Percentiles rank a stretch among this genome's conserved stretches.
phyloP scores from a whole-genome alignment of 441 rosid genomes.

The Manihot esculenta region DNA sequence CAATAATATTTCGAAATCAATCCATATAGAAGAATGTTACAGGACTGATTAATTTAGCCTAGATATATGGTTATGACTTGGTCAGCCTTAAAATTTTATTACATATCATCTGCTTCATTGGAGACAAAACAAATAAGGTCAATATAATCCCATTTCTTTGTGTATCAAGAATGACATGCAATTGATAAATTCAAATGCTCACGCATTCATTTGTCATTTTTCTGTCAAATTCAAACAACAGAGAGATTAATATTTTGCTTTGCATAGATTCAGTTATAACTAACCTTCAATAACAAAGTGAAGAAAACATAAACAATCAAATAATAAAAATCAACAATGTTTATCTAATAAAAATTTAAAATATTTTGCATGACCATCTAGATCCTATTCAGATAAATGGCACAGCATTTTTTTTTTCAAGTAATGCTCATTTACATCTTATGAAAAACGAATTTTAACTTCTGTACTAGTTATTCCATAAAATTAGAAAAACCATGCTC shows the following conservation, averaged over 20 bases:
- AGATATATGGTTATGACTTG: neutral
- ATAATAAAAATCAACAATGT: neutral
- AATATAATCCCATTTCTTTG: neutral
- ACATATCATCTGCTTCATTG: neutral
- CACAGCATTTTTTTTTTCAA: no score
- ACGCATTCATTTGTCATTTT: neutral
- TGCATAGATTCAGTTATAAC: neutral
- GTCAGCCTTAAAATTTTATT: neutral
- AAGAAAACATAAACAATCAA: neutral
- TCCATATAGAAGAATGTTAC: neutral
- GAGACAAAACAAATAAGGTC: neutral
- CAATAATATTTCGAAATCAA: neutral
- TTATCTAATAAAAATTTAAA: neutral
- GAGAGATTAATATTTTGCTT: neutral
- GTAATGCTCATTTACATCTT: no score
- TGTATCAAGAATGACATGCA: neutral
- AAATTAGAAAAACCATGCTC: conserved; percentile 6
- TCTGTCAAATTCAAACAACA: neutral
- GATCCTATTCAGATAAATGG: neutral
- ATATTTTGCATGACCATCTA: neutral
- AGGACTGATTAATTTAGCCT: neutral
- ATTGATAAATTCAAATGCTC: neutral
- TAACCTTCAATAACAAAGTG: no score
- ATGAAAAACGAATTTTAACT: neutral
- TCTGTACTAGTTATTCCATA: neutral